Evolutionary conservation across 257 asterid genomes (phyloP).

Genomic region (Linaria vulgaris): DNA sequence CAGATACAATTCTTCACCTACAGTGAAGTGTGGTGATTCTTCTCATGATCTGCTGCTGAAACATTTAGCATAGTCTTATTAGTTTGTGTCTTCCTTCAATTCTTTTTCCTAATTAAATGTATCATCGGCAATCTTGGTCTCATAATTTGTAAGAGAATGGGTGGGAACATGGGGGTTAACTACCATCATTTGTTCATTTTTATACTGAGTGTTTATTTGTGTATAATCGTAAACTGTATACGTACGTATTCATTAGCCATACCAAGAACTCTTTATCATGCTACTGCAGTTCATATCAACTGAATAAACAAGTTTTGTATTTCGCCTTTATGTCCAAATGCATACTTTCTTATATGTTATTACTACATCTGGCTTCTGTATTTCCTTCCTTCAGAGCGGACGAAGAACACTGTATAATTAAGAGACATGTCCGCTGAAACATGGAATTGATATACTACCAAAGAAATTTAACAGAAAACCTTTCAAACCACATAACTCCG

Average conservation of each 20-base stretch:
- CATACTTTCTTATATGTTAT: background rate
- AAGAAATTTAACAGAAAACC: too few species aligned
- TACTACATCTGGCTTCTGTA: too few species aligned
- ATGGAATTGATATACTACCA: too few species aligned
- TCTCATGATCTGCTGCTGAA: constrained; percentile 22
- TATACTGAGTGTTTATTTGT: constrained; percentile 27
- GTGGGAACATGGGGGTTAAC: constrained; percentile 21
- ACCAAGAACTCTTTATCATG: background rate
- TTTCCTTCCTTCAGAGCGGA: too few species aligned
- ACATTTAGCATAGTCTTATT: constrained; percentile 29
- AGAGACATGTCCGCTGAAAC: background rate
- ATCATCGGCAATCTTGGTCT: constrained; percentile 21
- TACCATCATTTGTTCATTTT: constrained; percentile 32
- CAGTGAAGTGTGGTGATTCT: constrained; percentile 19
- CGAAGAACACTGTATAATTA: too few species aligned
- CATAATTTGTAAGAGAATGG: constrained; percentile 28
- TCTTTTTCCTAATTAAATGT: constrained; percentile 24
- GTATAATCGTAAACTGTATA: background rate
- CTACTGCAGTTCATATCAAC: background rate
- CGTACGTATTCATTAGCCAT: background rate
- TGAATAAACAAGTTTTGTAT: background rate
- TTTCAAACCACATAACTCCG: too few species aligned
- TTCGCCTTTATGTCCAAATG: background rate
- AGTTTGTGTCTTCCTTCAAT: constrained; percentile 27
- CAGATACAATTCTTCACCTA: constrained; percentile 20